These are phyloP conservation scores for Naumovozyma baii DNA, from an alignment of 805 yeast species.

Conservation along the genomic window DNA sequence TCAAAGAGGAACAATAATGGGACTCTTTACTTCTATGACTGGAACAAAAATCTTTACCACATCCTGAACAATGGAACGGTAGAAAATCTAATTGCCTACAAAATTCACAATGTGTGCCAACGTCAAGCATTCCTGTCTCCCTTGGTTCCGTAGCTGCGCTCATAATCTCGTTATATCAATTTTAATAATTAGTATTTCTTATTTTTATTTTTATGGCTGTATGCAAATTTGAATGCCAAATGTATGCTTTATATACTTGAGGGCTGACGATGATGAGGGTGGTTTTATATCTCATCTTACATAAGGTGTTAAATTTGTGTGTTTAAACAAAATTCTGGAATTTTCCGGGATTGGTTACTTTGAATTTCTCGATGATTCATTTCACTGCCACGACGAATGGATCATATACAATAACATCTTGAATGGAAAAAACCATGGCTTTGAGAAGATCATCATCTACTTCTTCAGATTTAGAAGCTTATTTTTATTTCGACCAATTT, in stretches of 20 bases:
- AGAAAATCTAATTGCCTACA: slow-evolving; percentile 28
- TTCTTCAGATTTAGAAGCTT: neutral
- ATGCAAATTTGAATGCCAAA: too few species aligned
- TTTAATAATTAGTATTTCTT: too few species aligned
- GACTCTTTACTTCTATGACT: slow-evolving; percentile 20
- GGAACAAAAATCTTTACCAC: slow-evolving; percentile 25
- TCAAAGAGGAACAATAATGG: slow-evolving; percentile 20
- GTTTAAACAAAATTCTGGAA: neutral
- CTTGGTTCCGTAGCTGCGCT: neutral
- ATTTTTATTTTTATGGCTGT: too few species aligned
- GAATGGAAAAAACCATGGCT: neutral
- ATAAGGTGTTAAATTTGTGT: neutral
- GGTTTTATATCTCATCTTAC: too few species aligned
- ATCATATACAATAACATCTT: too few species aligned
- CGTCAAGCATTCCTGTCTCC: slow-evolving; percentile 30
- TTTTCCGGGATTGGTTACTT: neutral
- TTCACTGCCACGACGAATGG: too few species aligned
- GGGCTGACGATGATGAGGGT: too few species aligned
- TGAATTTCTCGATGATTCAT: too few species aligned
- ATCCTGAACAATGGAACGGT: slow-evolving; percentile 26
- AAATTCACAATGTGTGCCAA: slow-evolving; percentile 28
- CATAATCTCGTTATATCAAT: too few species aligned
- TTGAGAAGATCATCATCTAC: slow-evolving; percentile 1
- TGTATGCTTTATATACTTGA: too few species aligned
- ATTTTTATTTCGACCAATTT: neutral